A percentile compares a stretch with the other conserved stretches of the same genome.
These are phyloP conservation scores for Vaccinium macrocarpon DNA, from an alignment of 148 eudicot species.

Conservation along the genomic window DNA sequence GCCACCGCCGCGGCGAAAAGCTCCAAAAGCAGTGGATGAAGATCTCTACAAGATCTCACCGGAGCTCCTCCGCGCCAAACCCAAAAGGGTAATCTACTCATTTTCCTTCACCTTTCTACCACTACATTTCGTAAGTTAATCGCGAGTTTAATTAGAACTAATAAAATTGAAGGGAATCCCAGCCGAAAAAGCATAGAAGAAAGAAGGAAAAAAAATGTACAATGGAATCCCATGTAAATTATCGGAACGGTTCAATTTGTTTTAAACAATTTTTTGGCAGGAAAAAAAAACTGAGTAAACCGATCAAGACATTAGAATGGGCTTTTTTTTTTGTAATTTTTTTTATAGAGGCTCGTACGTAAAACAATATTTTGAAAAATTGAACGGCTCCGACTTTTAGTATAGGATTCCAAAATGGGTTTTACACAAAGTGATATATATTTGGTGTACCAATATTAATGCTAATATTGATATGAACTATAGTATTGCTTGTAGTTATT, in stretches of 20 bases:
- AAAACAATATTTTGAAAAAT: too few relatives aligned
- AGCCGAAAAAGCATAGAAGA: neutral
- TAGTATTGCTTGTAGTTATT: neutral
- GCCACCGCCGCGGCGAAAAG: conserved; percentile 9
- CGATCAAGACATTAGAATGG: too few relatives aligned
- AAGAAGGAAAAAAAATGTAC: neutral
- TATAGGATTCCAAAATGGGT: too few relatives aligned
- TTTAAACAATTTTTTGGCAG: too few relatives aligned
- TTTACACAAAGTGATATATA: too few relatives aligned
- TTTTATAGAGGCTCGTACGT: too few relatives aligned
- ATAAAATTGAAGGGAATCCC: neutral
- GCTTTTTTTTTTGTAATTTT: too few relatives aligned
- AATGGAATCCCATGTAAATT: neutral
- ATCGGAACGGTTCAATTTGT: too few relatives aligned
- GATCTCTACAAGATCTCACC: conserved; percentile 67
- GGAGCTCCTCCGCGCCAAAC: conserved; percentile 37
- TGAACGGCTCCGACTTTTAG: too few relatives aligned
- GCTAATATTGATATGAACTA: neutral
- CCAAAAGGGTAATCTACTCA: conserved; percentile 27
- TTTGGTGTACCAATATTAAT: too few relatives aligned
- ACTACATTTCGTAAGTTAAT: neutral
- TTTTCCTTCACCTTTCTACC: neutral
- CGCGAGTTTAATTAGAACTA: too few relatives aligned
- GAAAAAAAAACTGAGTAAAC: too few relatives aligned
- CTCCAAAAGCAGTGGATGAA: conserved; percentile 54